Evolutionary conservation across 768 basidiomycete species (phyloP).

Genomic region (Leccinum uliginosum): DNA sequence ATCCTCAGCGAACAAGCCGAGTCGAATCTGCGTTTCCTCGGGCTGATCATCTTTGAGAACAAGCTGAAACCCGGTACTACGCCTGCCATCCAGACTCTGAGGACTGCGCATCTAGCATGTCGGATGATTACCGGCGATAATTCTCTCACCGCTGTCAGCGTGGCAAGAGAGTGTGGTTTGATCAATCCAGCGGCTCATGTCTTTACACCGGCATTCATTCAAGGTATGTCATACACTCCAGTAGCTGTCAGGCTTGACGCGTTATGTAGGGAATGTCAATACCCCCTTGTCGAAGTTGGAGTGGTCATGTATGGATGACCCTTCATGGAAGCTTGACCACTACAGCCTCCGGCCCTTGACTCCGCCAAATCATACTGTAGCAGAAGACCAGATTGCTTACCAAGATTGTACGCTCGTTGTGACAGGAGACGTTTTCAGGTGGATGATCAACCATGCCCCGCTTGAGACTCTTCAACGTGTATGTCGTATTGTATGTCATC

Average conservation of each 20-base stretch:
- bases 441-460: conserved; percentile 96
- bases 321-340: conserved; percentile 75
- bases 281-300: conserved; percentile 61
- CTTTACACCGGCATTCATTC: conserved; percentile 75
- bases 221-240: conserved; percentile 42
- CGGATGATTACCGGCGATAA: conserved; percentile 99
- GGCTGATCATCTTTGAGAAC: conserved; percentile 97
- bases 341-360: conserved; percentile 81
- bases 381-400: conserved; percentile 66
- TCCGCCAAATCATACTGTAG: conserved; percentile 68
- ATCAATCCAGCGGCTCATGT: conserved; percentile 87
- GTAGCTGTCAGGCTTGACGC: neutral
- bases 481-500: neutral
- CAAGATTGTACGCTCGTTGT: conserved; percentile 90
- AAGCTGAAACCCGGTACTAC: conserved; percentile 91
- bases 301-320: conserved; percentile 93
- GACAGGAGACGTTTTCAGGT: conserved; percentile 94
- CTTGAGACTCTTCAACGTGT: conserved; percentile 93
- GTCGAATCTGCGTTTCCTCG: conserved; percentile 83
- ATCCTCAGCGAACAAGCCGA: conserved; percentile 85
- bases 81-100: conserved; percentile 83
- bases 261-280: conserved; percentile 45
- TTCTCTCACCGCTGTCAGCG: conserved; percentile 92
- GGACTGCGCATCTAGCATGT: conserved; percentile 86
- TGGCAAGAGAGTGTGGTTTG: conserved; percentile 89